phyloP scores from a whole-genome alignment of 306 rosid species.

The Cucumis hystrix region DNA sequence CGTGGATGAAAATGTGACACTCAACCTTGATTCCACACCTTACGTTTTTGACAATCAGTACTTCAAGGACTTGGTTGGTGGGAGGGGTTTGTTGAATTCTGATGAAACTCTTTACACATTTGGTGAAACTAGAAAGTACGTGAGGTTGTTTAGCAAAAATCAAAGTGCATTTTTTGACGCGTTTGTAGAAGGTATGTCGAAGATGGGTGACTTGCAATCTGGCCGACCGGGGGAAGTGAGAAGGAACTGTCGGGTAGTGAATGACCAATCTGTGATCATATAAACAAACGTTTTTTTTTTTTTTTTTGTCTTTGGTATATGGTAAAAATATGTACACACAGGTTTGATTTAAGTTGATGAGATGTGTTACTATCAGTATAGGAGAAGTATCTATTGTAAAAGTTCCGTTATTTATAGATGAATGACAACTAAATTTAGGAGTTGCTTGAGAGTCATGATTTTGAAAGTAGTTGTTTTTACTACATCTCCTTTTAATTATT shows the following conservation, averaged over 20 bases:
- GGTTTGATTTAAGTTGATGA: background rate
- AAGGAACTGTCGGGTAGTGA: constrained; percentile 57
- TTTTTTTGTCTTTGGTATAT: background rate
- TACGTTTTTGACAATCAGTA: constrained; percentile 62
- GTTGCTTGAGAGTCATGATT: too few relatives aligned
- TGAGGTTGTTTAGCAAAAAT: constrained; percentile 26
- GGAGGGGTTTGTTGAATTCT: constrained; percentile 75
- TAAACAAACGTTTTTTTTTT: too few relatives aligned
- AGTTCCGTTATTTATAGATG: too few relatives aligned
- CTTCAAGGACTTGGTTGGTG: constrained; percentile 70
- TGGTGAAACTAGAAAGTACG: constrained; percentile 27
- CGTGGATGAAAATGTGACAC: constrained; percentile 66
- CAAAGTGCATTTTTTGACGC: constrained; percentile 36
- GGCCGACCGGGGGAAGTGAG: constrained; percentile 63
- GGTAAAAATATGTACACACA: background rate
- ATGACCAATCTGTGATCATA: constrained; percentile 6
- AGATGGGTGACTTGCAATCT: constrained; percentile 68
- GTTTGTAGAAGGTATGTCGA: constrained; percentile 64
- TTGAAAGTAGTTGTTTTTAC: too few relatives aligned
- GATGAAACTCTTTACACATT: constrained; percentile 64
- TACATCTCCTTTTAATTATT: too few relatives aligned
- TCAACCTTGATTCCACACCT: constrained; percentile 69
- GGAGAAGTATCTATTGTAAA: background rate
- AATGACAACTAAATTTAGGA: too few relatives aligned
- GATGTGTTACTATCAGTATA: background rate